Evolutionary conservation across 2,329 filamentous ascomycete species (phyloP).

Genomic region (Fusarium fracticaudum): DNA sequence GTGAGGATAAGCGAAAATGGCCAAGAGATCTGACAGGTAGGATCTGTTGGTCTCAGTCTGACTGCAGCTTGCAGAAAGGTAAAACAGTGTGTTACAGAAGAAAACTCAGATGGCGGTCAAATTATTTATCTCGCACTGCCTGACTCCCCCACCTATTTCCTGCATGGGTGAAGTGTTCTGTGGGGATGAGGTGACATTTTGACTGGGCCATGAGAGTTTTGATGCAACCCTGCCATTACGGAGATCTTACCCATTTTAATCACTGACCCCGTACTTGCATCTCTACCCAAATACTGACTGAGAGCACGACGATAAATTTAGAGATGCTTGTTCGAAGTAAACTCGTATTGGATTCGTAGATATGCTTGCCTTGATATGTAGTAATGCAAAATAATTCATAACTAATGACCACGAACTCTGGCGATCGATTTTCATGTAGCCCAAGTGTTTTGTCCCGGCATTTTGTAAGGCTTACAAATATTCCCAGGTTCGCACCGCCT

Average conservation of each 20-base stretch:
- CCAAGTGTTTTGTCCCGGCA: neutral
- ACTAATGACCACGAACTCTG: neutral
- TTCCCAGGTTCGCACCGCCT: neutral
- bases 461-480: too few species aligned
- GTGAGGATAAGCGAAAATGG: neutral
- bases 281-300: too few species aligned
- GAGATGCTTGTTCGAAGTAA: accelerated
- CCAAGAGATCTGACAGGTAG: neutral
- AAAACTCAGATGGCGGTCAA: slow-evolving; percentile 18
- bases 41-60: neutral
- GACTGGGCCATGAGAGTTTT: neutral
- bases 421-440: neutral
- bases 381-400: accelerated
- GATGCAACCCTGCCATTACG: neutral
- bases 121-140: slow-evolving; percentile 16
- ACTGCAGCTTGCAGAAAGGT: neutral
- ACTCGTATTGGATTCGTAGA: too few species aligned
- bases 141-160: neutral
- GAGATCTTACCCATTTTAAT: neutral
- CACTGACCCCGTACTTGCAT: neutral
- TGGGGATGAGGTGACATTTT: neutral
- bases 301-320: neutral
- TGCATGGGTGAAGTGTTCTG: neutral
- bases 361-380: neutral
- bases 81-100: neutral